These are phyloP conservation scores for Phaeosphaeria sp. DNA, from an alignment of 2,329 filamentous ascomycete genomes.

Conservation along the genomic window DNA sequence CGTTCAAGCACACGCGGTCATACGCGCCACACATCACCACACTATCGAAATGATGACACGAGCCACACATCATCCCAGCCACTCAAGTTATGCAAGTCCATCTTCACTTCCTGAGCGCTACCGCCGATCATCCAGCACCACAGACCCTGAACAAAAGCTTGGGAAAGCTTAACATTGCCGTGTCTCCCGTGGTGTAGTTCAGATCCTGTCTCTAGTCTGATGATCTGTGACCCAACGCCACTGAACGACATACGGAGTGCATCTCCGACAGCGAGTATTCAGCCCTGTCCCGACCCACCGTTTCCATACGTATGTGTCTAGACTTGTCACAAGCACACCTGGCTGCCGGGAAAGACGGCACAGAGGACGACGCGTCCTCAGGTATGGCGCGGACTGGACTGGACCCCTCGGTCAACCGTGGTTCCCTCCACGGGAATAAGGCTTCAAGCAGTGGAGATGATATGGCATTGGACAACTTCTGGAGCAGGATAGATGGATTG, in stretches of 20 bases:
- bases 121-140: neutral
- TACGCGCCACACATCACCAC: neutral
- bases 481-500: neutral
- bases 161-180: neutral
- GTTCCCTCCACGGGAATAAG: neutral
- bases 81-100: neutral
- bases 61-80: neutral
- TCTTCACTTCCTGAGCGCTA: neutral
- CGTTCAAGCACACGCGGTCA: neutral
- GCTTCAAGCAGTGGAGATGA: neutral
- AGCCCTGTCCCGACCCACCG: neutral
- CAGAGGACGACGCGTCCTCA: neutral
- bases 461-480: neutral
- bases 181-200: neutral
- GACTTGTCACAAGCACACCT: neutral
- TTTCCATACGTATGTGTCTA: neutral
- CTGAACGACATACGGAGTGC: neutral
- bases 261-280: neutral
- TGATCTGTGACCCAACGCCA: neutral
- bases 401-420: neutral
- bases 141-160: neutral
- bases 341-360: neutral
- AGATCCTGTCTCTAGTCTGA: neutral
- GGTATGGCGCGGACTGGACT: neutral
- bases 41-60: neutral